Base-by-base conservation (phyloP, 768 basidiomycete species). In the Auriscalpium microsporum region DNA sequence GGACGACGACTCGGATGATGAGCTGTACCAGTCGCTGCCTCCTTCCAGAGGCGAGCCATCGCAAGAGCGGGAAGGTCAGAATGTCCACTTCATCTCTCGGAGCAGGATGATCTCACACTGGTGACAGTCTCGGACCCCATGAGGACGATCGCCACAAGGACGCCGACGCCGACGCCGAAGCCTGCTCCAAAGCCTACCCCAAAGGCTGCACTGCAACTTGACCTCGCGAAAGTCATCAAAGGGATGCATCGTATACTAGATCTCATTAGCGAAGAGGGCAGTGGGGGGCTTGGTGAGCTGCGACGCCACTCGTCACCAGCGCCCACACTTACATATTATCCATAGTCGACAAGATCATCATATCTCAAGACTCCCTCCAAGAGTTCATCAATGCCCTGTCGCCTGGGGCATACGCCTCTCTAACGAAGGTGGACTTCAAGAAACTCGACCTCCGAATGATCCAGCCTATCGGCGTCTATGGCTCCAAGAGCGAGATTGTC, bases 321-420 rank as follows among this genome's bases (percentile, higher is more conserved):
- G 13, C 36, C 2, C 6, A 10, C 10, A 38, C 17, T 4, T 28
- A 21, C n/a, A 8, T 2, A 3, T 16, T 9, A 7, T 13, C 16
- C 56, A 21, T 21, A 82, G 82, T 82, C 40, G 81, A 83, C 60
- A 84, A 85, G 62, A 75, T 84, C 35, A 77, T 84, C 64, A 84
- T 85, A 33, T 70, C 72, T 2, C 79, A 82, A 63, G 67, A 73
- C 2, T 76, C 79, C 3, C 67, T 84, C 11, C 67, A 69, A 56
- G 58, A 68, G 2, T 75, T 84, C 50, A 73, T 80, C 60, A 78
- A 83, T 50, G 63, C 62, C 16, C 47, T 82, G 9, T 70, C 62
- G 42, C 79, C 82, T 0, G 75, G 78, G 1, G 75, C 83, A 5
- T 84, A 81, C 60, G 57, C 61, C 1, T 78, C 79, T 0, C 68